Percentiles rank a stretch among this genome's conserved stretches.
Evolutionary conservation across 2,329 filamentous ascomycete genomes (phyloP).

Genomic region (Xylaria sp.): DNA sequence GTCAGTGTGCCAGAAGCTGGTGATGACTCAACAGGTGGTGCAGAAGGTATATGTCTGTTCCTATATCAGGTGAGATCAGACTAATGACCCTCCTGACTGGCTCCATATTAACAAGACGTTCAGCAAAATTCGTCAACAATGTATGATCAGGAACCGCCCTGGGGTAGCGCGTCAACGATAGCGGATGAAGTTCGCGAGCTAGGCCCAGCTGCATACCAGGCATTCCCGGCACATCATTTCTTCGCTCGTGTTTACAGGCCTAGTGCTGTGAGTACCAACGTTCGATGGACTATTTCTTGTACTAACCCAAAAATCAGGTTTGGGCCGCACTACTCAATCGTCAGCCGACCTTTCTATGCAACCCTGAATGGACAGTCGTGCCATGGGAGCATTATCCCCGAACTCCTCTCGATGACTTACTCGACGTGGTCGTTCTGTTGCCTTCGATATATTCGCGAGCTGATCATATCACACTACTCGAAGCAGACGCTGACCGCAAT

Average conservation of each 20-base stretch:
- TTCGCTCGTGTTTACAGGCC: conserved; percentile 67
- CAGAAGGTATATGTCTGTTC: conserved; percentile 60
- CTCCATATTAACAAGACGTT: conserved; percentile 26
- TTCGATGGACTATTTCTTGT: neutral
- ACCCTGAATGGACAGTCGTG: conserved; percentile 61
- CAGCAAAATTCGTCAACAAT: conserved; percentile 59
- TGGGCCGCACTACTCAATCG: conserved; percentile 61
- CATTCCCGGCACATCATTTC: conserved; percentile 68
- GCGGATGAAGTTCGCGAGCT: conserved; percentile 53
- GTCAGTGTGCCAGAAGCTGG: conserved; percentile 52
- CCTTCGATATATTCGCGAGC: conserved; percentile 60
- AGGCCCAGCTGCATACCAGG: conserved; percentile 60
- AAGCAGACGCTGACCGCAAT: conserved; percentile 56
- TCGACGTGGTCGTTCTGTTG: conserved; percentile 62
- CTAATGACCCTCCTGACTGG: neutral
- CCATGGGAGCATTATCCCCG: conserved; percentile 66
- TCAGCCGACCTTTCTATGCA: conserved; percentile 62
- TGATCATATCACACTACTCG: conserved; percentile 56
- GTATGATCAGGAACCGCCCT: conserved; percentile 51
- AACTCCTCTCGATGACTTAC: conserved; percentile 61
- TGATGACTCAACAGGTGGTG: conserved; percentile 44
- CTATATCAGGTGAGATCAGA: conserved; percentile 62
- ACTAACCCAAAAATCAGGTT: conserved; percentile 42
- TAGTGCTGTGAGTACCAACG: conserved; percentile 57
- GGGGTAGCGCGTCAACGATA: conserved; percentile 53